These are phyloP conservation scores for Tylopilus orsonianus DNA, from an alignment of 1,284 basidiomycete species.

Conservation along the genomic window DNA sequence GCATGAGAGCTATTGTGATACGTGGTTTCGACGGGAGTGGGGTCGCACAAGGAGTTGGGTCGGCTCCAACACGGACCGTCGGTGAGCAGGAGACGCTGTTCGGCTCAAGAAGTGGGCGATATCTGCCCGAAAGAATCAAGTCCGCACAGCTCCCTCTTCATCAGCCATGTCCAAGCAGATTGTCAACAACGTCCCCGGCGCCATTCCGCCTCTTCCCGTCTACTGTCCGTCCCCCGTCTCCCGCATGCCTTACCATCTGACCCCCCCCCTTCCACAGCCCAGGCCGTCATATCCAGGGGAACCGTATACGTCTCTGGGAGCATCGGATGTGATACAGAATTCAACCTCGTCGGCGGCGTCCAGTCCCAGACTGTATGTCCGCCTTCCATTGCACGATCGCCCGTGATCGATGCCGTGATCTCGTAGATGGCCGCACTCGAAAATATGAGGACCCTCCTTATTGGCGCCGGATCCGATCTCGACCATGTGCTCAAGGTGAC, in stretches of 20 bases:
- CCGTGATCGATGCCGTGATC: constrained; percentile 30
- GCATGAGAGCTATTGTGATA: not conserved
- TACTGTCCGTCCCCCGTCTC: constrained; percentile 44
- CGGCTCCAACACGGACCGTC: too few species aligned
- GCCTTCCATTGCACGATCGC: not conserved
- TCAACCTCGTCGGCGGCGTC: constrained; percentile 51
- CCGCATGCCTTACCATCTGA: not conserved
- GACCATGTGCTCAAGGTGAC: constrained; percentile 63
- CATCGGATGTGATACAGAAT: constrained; percentile 52
- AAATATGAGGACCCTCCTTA: constrained; percentile 58
- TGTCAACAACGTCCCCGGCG: constrained; percentile 41
- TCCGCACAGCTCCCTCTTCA: not conserved
- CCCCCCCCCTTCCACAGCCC: constrained; percentile 32
- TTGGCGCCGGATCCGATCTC: constrained; percentile 57
- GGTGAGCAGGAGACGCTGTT: too few species aligned
- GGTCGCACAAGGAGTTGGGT: too few species aligned
- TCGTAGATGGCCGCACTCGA: constrained; percentile 52
- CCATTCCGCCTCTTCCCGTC: constrained; percentile 48
- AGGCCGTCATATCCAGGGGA: constrained; percentile 52
- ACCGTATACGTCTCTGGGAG: constrained; percentile 60
- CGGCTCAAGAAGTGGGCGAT: too few species aligned
- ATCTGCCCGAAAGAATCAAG: too few species aligned
- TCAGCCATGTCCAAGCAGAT: constrained; percentile 34
- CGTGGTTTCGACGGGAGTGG: too few species aligned
- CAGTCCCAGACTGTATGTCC: constrained; percentile 43